Evolutionary conservation across 345 rosid genomes (phyloP).

Genomic region (Dimocarpus longan): DNA sequence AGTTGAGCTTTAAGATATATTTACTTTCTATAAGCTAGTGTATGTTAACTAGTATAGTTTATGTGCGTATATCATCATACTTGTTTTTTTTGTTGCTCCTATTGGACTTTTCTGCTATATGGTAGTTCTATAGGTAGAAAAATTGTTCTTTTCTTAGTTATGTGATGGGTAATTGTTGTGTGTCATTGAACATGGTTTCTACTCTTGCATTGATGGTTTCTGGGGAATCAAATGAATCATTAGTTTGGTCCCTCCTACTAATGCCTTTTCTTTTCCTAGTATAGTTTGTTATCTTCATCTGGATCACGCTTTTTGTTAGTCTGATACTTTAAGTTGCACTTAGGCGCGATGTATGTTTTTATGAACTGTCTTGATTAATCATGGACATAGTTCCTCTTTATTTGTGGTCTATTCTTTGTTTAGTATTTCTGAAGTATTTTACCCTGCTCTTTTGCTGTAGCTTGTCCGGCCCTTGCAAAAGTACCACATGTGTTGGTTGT

Average conservation of each 20-base stretch:
- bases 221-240: neutral
- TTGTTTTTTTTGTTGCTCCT: neutral
- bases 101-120: neutral
- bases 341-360: neutral
- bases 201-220: neutral
- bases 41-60: neutral
- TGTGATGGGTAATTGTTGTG: neutral
- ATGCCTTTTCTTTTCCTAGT: neutral
- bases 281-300: neutral
- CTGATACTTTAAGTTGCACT: slow-evolving; percentile 4
- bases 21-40: neutral
- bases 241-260: neutral
- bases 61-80: neutral
- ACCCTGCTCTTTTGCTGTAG: slow-evolving; percentile 39
- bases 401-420: slow-evolving; percentile 1
- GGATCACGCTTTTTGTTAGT: neutral
- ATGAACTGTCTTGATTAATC: neutral
- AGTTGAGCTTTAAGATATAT: neutral
- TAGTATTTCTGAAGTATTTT: neutral
- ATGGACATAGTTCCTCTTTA: slow-evolving; percentile 10
- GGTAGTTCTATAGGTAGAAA: neutral
- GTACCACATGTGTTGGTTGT: slow-evolving; percentile 79
- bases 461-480: slow-evolving; percentile 71
- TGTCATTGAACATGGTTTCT: neutral
- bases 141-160: neutral